Conservation (phyloP, 1,284 basidiomycete species). For the Rhodotorula sp. region DNA sequence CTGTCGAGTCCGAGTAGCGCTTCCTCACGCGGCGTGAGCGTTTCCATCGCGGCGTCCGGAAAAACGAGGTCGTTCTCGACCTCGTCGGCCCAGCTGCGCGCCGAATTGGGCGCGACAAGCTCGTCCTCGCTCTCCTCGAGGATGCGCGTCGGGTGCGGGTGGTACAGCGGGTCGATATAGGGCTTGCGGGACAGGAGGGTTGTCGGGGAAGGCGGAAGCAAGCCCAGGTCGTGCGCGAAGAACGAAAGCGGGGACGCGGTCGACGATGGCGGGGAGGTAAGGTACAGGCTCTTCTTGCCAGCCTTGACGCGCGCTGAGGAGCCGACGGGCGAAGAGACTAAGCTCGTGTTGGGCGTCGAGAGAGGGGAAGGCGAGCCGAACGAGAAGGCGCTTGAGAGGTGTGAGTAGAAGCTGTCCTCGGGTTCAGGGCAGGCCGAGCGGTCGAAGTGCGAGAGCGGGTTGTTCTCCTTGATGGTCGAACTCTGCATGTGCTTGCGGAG, state of each 20-base stretch:
- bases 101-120: neutral
- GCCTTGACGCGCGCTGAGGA: neutral
- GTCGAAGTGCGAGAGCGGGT: slow-evolving; percentile 16
- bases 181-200: slow-evolving; percentile 6
- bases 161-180: neutral
- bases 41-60: too few species aligned
- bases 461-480: neutral
- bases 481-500: neutral
- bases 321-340: neutral
- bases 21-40: neutral
- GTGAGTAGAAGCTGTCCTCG: slow-evolving; percentile 31
- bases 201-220: neutral
- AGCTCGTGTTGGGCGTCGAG: slow-evolving; percentile 15
- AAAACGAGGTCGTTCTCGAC: neutral
- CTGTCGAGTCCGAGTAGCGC: neutral
- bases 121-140: slow-evolving; percentile 9
- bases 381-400: neutral
- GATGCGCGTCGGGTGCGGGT: slow-evolving; percentile 1
- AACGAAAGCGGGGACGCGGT: too few species aligned
- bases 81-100: slow-evolving; percentile 3
- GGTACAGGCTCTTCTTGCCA: neutral
- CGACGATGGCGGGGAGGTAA: neutral
- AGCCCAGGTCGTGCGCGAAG: neutral
- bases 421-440: slow-evolving; percentile 13
- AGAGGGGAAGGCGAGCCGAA: neutral